Evolutionary conservation across 2,329 filamentous ascomycete genomes (phyloP), one percentile per base, ranked within the genome.

Genomic region (Aspergillus viridinutans): DNA sequence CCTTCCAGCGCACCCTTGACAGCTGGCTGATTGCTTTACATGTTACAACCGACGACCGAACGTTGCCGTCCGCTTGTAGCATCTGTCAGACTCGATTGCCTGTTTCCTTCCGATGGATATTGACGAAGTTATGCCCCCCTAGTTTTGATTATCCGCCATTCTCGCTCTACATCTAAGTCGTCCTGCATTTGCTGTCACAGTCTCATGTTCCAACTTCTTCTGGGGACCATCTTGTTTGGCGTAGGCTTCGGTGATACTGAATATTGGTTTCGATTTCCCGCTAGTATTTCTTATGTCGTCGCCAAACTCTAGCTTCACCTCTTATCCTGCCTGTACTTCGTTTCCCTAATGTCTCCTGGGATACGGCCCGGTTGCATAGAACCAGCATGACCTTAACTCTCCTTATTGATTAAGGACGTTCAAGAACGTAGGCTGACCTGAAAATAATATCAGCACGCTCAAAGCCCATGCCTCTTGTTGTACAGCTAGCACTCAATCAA

Each of bases 81-180:
- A 50, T 26, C 48, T 28, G 20, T 21, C 3, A 32, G 29, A 6
- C 17, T 45, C 12, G 7, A 10, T 28, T 42, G 20, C 12, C 23
- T 53, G 20, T 20, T 42, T 35, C 10, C 35, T 26, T 25, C 29
- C 20, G 42, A 49, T 49, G 26, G 32, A 38, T 32, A 26, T 54
- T 61, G 52, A 61, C 52, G 57, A 60, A 54, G 59, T 58, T 54
- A 63, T 57, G 59, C 35, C 54, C 53, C 53, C 38, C 20, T 54
- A 14, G 45, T 53, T 5, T 54, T 20, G 21, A 51, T 20, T 25
- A 8, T 20, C 57, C 61, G 9, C 42, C 64, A 50, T 65, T 65
- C 50, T 59, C 59, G 32, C 32, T 17, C 3, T n/a, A 14, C 3
- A 17, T 17, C 5, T 6, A 38, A 17, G 32, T 17, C 12, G 12